Evolutionary conservation across 257 asterid genomes (phyloP), one percentile per base, ranked within the genome.

Genomic region (Buddleja alternifolia): DNA sequence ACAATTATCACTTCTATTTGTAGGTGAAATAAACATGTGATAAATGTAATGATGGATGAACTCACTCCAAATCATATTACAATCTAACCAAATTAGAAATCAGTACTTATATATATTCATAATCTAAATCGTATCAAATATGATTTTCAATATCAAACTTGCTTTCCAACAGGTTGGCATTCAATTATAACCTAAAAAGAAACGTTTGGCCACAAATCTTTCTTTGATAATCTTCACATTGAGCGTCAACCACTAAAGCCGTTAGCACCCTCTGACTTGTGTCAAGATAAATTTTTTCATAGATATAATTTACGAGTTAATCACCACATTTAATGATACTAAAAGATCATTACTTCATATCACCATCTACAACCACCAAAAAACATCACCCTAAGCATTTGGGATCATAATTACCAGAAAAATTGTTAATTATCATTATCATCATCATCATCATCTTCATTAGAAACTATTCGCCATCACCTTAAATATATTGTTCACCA

Each of bases 401-500:
- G 46, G 47, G 46, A 36, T n/a, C 4, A 3, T 1, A 8, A 17
- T 21, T 10, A 12, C 45, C 44, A 29, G 10, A 4, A n/a, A 29
- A 7, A 10, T 4, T 16, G 21, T 25, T 19, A 32, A 10, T 39
- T 15, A 47, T 34, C 60, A 47, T 17, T 41, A 10, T 48, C 23
- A 46, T 29, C 60, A 56, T 23, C 53, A 58, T 24, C 55, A 6
- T 47, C 62, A 45, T 53, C 32, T 46, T 37, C 37, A 42, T 37
- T 25, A 39, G 50, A 25, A 4, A 16, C 66, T 46, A 5, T 45
- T 14, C 42, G 21, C 10, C 17, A 55, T 37, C 39, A 16, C n/a
- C 34, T 25, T 24, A 24, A n/a, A n/a, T n/a, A n/a, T n/a, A n/a
- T 8, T 52, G 54, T 54, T 48, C 39, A 46, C 11, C 53, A 46